Conservation (phyloP, 2,329 filamentous ascomycete genomes). For the Fusarium keratoplasticum region DNA sequence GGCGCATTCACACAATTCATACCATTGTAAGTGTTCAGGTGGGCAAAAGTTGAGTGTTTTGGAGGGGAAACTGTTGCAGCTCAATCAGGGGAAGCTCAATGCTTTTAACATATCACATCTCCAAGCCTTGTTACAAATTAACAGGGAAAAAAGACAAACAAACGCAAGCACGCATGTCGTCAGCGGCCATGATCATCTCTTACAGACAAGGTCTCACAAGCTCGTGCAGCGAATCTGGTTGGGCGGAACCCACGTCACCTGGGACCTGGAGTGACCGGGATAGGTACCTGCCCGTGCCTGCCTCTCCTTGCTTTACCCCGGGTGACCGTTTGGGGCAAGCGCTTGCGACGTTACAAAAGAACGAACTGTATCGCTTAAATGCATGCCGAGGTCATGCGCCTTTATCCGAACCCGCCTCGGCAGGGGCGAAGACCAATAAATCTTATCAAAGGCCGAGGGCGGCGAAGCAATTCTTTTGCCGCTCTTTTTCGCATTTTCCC, state of each 20-base stretch:
- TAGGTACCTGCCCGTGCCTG: background rate
- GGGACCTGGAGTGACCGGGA: background rate
- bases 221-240: slow-evolving; percentile 28
- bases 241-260: slow-evolving; percentile 33
- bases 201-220: slow-evolving; percentile 28
- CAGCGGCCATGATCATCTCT: slow-evolving; percentile 35
- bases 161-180: slow-evolving; percentile 31
- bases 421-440: slow-evolving; percentile 35
- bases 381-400: slow-evolving; percentile 33
- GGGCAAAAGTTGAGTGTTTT: background rate
- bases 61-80: background rate
- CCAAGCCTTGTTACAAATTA: slow-evolving; percentile 13
- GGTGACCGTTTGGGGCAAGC: background rate
- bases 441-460: slow-evolving; percentile 25
- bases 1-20: background rate
- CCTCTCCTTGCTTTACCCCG: background rate
- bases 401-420: slow-evolving; percentile 32
- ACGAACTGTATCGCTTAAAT: slow-evolving; percentile 19
- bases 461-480: slow-evolving; percentile 12
- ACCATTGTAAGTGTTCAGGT: slow-evolving; percentile 32
- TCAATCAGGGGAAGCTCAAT: background rate
- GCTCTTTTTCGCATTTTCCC: background rate
- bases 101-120: slow-evolving; percentile 15
- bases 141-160: slow-evolving; percentile 7
- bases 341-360: background rate